Evolutionary conservation across 495 filamentous ascomycete species (phyloP).

Genomic region (Rhizodiscina lignyota): DNA sequence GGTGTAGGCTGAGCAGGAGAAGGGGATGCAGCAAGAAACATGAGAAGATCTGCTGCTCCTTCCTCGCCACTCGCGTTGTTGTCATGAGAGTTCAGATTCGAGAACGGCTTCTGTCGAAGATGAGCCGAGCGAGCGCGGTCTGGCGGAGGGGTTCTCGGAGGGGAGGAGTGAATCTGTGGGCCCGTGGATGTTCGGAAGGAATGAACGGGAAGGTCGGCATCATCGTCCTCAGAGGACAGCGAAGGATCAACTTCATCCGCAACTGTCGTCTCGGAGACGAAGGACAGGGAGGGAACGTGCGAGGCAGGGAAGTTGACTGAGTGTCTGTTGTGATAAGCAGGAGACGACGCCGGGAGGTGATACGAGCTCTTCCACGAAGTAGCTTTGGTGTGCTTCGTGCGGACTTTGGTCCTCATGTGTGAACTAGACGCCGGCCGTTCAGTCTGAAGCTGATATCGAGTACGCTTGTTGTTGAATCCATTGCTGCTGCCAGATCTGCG

Average conservation of each 20-base stretch:
- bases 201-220: conserved; percentile 57
- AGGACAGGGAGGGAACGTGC: conserved; percentile 41
- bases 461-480: conserved; percentile 29
- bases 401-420: conserved; percentile 45
- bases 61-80: conserved; percentile 27
- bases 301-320: conserved; percentile 45
- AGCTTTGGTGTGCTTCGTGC: conserved; percentile 48
- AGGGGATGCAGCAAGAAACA: conserved; percentile 86
- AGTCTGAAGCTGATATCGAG: conserved; percentile 27
- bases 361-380: conserved; percentile 56
- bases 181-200: conserved; percentile 43
- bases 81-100: too few species aligned
- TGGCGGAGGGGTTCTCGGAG: conserved; percentile 65
- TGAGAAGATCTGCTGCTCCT: conserved; percentile 76
- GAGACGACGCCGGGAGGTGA: conserved; percentile 68
- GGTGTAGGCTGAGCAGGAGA: conserved; percentile 45
- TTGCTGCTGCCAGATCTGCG: conserved; percentile 35
- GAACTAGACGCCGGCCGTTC: conserved; percentile 25
- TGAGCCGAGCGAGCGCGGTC: conserved; percentile 19
- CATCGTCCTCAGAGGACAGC: conserved; percentile 66
- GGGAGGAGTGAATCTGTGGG: conserved; percentile 49
- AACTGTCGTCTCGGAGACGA: conserved; percentile 56
- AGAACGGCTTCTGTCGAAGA: conserved; percentile 13
- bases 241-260: conserved; percentile 40
- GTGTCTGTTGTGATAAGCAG: conserved; percentile 40